A percentile compares a stretch with the other conserved stretches of the same genome.
Evolutionary conservation across 2,329 filamentous ascomycete species (phyloP).

Genomic region (Penicillium sp.): DNA sequence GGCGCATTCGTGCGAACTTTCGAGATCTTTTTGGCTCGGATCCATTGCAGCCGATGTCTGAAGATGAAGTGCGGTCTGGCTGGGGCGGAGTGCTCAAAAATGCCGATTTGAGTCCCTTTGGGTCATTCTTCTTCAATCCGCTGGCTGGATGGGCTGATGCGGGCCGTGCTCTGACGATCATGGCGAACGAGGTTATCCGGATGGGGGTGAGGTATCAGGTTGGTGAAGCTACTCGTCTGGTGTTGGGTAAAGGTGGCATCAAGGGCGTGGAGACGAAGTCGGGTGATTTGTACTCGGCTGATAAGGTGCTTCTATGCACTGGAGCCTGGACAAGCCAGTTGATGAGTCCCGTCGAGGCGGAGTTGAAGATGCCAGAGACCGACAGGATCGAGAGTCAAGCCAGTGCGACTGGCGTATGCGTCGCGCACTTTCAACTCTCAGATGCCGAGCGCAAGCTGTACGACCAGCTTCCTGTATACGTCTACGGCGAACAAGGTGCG

Average conservation of each 20-base stretch:
- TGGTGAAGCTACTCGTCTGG: slow-evolving; percentile 44
- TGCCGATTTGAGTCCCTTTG: slow-evolving; percentile 37
- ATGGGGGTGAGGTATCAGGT: slow-evolving; percentile 46
- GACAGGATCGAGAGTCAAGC: slow-evolving; percentile 50
- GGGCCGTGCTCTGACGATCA: slow-evolving; percentile 42
- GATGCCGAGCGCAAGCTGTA: slow-evolving; percentile 49
- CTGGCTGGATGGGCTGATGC: slow-evolving; percentile 54
- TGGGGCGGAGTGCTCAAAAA: slow-evolving; percentile 42
- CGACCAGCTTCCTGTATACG: slow-evolving; percentile 51
- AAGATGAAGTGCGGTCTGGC: slow-evolving; percentile 37
- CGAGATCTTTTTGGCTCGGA: slow-evolving; percentile 42
- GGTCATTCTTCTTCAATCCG: slow-evolving; percentile 48
- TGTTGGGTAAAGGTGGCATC: slow-evolving; percentile 38
- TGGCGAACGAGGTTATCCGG: slow-evolving; percentile 43
- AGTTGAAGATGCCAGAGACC: slow-evolving; percentile 43
- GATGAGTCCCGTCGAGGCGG: slow-evolving; percentile 49
- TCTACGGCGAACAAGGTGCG: slow-evolving; percentile 43
- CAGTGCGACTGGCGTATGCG: slow-evolving; percentile 57
- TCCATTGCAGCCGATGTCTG: slow-evolving; percentile 42
- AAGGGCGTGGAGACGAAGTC: slow-evolving; percentile 47
- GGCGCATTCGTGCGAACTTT: slow-evolving; percentile 54
- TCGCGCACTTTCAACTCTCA: slow-evolving; percentile 54
- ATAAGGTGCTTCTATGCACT: slow-evolving; percentile 53
- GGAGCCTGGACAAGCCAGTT: slow-evolving; percentile 56
- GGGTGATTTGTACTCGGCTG: slow-evolving; percentile 48